Percentiles rank a stretch among this genome's conserved stretches.
These are phyloP conservation scores for Nakazawaea wyomingensis DNA, from an alignment of 805 yeast species.

Conservation along the genomic window DNA sequence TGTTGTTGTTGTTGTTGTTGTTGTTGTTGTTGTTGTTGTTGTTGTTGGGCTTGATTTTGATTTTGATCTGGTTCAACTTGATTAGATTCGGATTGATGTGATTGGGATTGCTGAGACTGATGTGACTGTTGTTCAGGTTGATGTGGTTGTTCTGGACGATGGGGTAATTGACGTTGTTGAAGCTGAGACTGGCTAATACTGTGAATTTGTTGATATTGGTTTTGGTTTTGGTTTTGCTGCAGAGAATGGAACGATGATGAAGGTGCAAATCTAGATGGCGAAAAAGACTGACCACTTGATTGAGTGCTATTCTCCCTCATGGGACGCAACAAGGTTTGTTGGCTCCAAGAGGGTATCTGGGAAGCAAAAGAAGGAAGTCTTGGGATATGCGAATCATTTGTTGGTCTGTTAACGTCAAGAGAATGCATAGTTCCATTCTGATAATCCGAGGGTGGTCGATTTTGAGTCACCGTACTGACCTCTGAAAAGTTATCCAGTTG, in stretches of 20 bases:
- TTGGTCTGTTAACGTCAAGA: background rate
- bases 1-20: no score
- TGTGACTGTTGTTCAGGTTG: background rate
- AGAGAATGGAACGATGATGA: no score
- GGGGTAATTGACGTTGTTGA: background rate
- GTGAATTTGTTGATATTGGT: no score
- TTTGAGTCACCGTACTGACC: no score
- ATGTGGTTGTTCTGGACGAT: background rate
- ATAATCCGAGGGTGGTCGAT: no score
- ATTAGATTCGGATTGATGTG: background rate
- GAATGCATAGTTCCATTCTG: background rate
- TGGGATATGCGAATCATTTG: background rate
- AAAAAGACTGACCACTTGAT: background rate
- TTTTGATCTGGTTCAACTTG: background rate
- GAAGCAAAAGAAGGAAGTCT: slow-evolving; percentile 3
- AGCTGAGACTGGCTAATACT: background rate
- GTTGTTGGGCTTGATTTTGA: background rate
- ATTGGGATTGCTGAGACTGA: no score
- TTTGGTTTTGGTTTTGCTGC: no score
- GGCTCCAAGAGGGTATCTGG: slow-evolving; percentile 1
- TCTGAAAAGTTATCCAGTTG: no score
- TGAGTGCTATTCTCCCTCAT: background rate
- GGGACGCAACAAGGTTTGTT: background rate
- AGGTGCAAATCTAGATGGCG: slow-evolving; percentile 4
- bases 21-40: background rate